Evolutionary conservation across 805 yeast species (phyloP).

Genomic region (Candida ovalis): DNA sequence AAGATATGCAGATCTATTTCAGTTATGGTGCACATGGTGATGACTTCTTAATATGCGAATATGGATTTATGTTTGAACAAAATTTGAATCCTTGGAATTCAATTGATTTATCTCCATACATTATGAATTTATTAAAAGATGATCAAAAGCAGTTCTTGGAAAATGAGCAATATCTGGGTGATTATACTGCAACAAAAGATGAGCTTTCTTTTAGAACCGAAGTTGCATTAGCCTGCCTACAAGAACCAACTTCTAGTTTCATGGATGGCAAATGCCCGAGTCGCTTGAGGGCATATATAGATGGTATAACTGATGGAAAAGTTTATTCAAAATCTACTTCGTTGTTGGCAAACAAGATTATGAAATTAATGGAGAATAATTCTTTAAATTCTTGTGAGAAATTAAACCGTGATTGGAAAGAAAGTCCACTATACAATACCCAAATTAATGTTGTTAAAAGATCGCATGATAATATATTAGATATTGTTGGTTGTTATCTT

Average conservation of each 20-base stretch:
- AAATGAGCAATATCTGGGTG: slow-evolving; percentile 59
- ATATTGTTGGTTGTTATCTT: slow-evolving; percentile 4
- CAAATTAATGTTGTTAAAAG: slow-evolving; percentile 18
- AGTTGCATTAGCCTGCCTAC: slow-evolving; percentile 64
- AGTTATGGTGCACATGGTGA: slow-evolving; percentile 89
- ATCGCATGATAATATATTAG: slow-evolving; percentile 8
- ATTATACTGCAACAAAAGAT: slow-evolving; percentile 56
- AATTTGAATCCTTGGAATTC: slow-evolving; percentile 59
- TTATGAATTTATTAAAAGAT: slow-evolving; percentile 34
- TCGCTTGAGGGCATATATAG: slow-evolving; percentile 35
- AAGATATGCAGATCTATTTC: slow-evolving; percentile 58
- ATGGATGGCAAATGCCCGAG: slow-evolving; percentile 23
- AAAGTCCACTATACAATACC: slow-evolving; percentile 15
- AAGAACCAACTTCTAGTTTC: slow-evolving; percentile 26
- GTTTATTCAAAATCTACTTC: slow-evolving; percentile 33
- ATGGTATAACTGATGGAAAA: slow-evolving; percentile 48
- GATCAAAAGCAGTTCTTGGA: slow-evolving; percentile 44
- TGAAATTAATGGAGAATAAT: slow-evolving; percentile 23
- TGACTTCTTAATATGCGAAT: slow-evolving; percentile 76
- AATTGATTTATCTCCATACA: slow-evolving; percentile 53
- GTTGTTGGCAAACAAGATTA: slow-evolving; percentile 31
- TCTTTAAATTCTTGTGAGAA: not conserved
- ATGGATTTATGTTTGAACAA: slow-evolving; percentile 63
- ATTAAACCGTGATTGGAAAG: slow-evolving; percentile 2
- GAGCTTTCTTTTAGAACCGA: slow-evolving; percentile 69